These are phyloP conservation scores for Histomonas meleagridis DNA, from an alignment of 208 protist species.

Conservation along the genomic window DNA sequence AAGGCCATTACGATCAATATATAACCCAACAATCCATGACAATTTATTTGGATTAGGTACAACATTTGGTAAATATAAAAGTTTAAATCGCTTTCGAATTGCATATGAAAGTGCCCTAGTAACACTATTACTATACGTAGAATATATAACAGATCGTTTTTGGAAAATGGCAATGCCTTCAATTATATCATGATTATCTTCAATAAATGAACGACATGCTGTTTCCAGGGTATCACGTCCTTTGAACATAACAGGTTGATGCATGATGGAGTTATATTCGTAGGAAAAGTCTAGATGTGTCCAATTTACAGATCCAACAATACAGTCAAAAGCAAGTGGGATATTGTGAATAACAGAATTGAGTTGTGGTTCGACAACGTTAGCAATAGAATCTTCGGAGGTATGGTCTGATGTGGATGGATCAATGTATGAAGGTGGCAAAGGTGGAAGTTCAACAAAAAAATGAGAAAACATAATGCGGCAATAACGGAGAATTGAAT, in stretches of 20 bases:
- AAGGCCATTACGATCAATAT: neutral
- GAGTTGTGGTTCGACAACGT: no score
- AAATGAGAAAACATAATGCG: neutral
- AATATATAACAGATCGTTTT: neutral
- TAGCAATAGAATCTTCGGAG: neutral
- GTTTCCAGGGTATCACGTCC: no score
- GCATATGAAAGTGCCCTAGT: neutral
- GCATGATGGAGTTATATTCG: neutral
- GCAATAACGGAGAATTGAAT: neutral
- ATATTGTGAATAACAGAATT: no score
- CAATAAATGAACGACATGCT: neutral
- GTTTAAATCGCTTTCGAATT: neutral
- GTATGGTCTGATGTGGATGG: neutral
- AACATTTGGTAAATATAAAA: neutral
- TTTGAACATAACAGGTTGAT: neutral
- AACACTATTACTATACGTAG: neutral
- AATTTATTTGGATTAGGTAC: neutral
- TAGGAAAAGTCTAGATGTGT: neutral
- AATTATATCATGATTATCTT: neutral
- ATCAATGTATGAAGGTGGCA: neutral
- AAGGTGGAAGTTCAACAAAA: neutral
- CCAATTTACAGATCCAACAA: neutral
- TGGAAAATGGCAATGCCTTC: neutral
- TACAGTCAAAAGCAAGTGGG: neutral
- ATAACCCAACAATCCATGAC: slow-evolving; percentile 1